Percentiles rank a stretch among this genome's conserved stretches.
These are phyloP conservation scores for Stachybotrys chartarum DNA, from an alignment of 2,329 filamentous ascomycete genomes.

Conservation along the genomic window DNA sequence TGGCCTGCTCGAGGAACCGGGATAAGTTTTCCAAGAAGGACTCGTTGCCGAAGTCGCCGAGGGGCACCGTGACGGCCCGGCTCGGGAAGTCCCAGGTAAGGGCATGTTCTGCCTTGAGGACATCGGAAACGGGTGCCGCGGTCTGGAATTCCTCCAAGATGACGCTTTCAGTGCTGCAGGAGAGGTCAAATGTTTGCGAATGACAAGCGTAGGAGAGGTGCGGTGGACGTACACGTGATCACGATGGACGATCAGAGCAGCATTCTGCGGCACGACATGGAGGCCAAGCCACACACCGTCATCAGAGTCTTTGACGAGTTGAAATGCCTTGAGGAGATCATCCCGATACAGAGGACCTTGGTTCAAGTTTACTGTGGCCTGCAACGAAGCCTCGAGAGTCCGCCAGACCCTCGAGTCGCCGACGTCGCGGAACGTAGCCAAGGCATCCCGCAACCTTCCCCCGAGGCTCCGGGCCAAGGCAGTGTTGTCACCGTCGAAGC, in stretches of 20 bases:
- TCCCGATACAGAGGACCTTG: not conserved
- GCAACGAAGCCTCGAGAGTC: slow-evolving; percentile 3
- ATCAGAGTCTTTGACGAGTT: not conserved
- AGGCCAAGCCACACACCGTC: slow-evolving; percentile 8
- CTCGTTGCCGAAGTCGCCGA: slow-evolving; percentile 11
- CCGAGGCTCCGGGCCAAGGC: slow-evolving; percentile 4
- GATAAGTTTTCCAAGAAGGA: slow-evolving; percentile 41
- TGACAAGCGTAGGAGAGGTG: not conserved
- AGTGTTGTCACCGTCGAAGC: slow-evolving; percentile 3
- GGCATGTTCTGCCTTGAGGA: slow-evolving; percentile 42
- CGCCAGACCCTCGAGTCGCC: not conserved
- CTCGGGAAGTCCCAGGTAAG: slow-evolving; percentile 57
- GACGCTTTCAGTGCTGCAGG: slow-evolving; percentile 7
- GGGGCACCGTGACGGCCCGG: slow-evolving; percentile 37
- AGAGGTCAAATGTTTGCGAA: not conserved
- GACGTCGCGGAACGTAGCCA: not conserved
- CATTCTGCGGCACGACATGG: slow-evolving; percentile 20
- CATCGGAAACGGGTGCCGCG: slow-evolving; percentile 41
- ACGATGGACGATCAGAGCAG: slow-evolving; percentile 18
- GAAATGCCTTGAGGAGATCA: not conserved
- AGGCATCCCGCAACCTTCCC: slow-evolving; percentile 4
- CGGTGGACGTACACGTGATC: slow-evolving; percentile 8
- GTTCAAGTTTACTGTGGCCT: slow-evolving; percentile 1
- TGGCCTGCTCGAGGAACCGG: slow-evolving; percentile 48
- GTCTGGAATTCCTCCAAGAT: slow-evolving; percentile 54